A percentile compares a stretch with the other conserved stretches of the same genome.
These are phyloP conservation scores for Russula griseocarnosa DNA, from an alignment of 768 basidiomycete species.

Conservation along the genomic window DNA sequence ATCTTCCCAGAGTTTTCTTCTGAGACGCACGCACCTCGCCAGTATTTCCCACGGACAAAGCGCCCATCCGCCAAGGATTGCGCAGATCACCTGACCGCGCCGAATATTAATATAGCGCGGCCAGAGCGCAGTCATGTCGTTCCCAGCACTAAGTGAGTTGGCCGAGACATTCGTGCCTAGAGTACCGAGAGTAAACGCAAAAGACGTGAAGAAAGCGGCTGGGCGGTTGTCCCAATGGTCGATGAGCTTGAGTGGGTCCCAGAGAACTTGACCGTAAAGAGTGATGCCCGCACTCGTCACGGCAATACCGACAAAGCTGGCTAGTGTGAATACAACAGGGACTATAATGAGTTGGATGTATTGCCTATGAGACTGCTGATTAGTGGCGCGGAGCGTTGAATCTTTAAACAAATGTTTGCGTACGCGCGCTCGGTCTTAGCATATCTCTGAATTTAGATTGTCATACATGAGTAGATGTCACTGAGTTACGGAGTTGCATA, in stretches of 20 bases:
- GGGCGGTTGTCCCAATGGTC: slow-evolving; percentile 82
- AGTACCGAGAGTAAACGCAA: slow-evolving; percentile 69
- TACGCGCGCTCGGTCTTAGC: slow-evolving; percentile 63
- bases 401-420: slow-evolving; percentile 28
- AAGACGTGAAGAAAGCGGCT: slow-evolving; percentile 77
- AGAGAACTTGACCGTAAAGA: slow-evolving; percentile 60
- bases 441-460: slow-evolving; percentile 50
- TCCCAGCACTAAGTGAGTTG: slow-evolving; percentile 72
- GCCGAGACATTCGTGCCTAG: slow-evolving; percentile 68
- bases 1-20: slow-evolving; percentile 26
- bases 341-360: slow-evolving; percentile 73
- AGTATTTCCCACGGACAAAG: slow-evolving; percentile 88
- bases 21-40: slow-evolving; percentile 36
- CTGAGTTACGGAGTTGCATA: not conserved
- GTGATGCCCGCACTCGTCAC: slow-evolving; percentile 72
- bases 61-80: slow-evolving; percentile 79
- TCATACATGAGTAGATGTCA: not conserved
- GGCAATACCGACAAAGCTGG: slow-evolving; percentile 75
- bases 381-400: not conserved
- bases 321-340: slow-evolving; percentile 70
- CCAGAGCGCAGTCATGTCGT: slow-evolving; percentile 77
- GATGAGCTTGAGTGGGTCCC: slow-evolving; percentile 77
- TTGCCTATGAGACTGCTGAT: slow-evolving; percentile 44
- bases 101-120: slow-evolving; percentile 78
- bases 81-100: slow-evolving; percentile 71